Evolutionary conservation across 345 rosid genomes (phyloP), one percentile per base, ranked within the genome.

Genomic region (Euphorbia peplus): DNA sequence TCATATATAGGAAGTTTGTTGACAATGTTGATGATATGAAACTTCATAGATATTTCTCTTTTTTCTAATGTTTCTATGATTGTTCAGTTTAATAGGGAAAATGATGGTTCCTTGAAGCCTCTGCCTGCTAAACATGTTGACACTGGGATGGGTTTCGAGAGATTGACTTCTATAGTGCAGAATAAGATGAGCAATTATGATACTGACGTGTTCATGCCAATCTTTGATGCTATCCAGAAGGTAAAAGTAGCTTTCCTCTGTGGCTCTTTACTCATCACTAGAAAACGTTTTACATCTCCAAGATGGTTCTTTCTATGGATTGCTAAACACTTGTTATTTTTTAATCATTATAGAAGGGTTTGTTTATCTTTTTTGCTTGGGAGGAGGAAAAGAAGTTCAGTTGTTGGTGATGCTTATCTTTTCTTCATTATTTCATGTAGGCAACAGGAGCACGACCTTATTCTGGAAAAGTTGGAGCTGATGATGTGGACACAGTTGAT

Each of bases 91-190:
- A 95, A 95, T 63, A 81, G 99, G 83, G 99, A 95, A 84, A 83
- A 73, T 53, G 96, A 92, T 81, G 91, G 96, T 32, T 82, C 92
- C 41, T 80, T 95, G 67, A 95, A 88, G 77, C 79, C 88, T 77
- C 83, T 95, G 58, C 99, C 99, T 46, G 90, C 98, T 66, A 90
- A 88, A 90, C 99, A 95, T 85, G 99, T 95, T 72, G 99, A 95
- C 74, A 95, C 97, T 39, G 99, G 99, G 68, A 0, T 95, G 99
- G 99, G 99, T 22, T 91, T 95, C 66, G 99, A 95, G 82, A 88
- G 98, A 76, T 74, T 95, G 81, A 86, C 97, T 75, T 90, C 97
- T 54, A 79, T 91, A 67, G 92, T 95, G 63, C 99, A 95, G 79
- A 87, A 88, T 79, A 90, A 85, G 85, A 91, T 95, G 97, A 95